A percentile compares a stretch with the other conserved stretches of the same genome.
These are phyloP conservation scores for Mycena alexandri DNA, from an alignment of 768 basidiomycete genomes.

Conservation along the genomic window DNA sequence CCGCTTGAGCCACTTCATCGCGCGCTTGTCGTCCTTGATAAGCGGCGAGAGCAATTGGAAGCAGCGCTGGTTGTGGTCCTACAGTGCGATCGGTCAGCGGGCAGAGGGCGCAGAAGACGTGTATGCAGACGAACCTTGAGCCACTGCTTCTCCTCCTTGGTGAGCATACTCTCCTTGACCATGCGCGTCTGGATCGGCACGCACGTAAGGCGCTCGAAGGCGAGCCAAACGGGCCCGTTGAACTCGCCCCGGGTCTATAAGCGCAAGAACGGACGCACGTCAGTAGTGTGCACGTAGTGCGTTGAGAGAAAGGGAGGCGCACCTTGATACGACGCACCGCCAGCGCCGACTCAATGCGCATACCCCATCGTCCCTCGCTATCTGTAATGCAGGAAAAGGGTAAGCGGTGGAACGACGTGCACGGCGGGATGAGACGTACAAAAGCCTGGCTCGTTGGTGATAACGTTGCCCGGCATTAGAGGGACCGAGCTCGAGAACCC, in stretches of 20 bases:
- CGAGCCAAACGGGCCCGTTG: slow-evolving; percentile 85
- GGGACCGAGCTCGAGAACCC: slow-evolving; percentile 79
- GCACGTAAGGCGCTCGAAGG: slow-evolving; percentile 92
- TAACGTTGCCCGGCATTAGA: slow-evolving; percentile 87
- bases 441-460: slow-evolving; percentile 95
- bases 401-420: slow-evolving; percentile 32
- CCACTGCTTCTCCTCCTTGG: slow-evolving; percentile 90
- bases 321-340: slow-evolving; percentile 75
- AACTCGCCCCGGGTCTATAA: slow-evolving; percentile 76
- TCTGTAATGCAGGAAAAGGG: slow-evolving; percentile 55
- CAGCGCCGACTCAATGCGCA: slow-evolving; percentile 92
- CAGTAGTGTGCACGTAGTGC: slow-evolving; percentile 20
- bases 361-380: slow-evolving; percentile 84
- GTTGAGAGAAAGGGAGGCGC: slow-evolving; percentile 36
- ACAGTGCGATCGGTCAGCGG: slow-evolving; percentile 10
- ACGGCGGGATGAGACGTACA: slow-evolving; percentile 64
- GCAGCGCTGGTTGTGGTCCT: slow-evolving; percentile 88
- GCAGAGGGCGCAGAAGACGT: slow-evolving; percentile 6
- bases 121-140: slow-evolving; percentile 67
- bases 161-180: slow-evolving; percentile 87
- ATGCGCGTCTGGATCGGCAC: slow-evolving; percentile 94
- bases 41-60: slow-evolving; percentile 72
- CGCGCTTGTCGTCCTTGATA: slow-evolving; percentile 83
- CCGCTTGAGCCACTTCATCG: slow-evolving; percentile 82
- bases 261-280: neutral